phyloP scores from a whole-genome alignment of 495 filamentous ascomycete species.

The Mycothermus thermophilus region DNA sequence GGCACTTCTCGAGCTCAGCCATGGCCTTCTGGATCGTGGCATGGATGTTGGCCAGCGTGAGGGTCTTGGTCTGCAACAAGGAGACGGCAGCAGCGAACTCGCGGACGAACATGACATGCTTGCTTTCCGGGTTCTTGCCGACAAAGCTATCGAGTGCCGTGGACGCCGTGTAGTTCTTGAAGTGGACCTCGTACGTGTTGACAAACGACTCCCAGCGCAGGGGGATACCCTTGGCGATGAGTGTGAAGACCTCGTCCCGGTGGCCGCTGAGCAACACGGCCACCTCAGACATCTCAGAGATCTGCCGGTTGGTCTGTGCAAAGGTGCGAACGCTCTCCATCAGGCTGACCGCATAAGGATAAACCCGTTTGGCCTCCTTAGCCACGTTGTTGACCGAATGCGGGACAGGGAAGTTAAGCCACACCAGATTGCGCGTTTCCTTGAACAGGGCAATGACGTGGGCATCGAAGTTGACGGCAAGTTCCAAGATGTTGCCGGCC shows the following conservation, averaged over 20 bases:
- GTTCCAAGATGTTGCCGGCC: constrained; percentile 69
- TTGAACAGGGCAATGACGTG: constrained; percentile 97
- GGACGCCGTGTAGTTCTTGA: constrained; percentile 47
- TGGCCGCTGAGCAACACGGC: constrained; percentile 79
- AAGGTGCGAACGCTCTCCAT: constrained; percentile 95
- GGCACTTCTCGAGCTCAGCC: constrained; percentile 68
- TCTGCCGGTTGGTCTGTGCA: constrained; percentile 69
- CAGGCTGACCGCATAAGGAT: constrained; percentile 90
- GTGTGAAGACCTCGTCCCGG: constrained; percentile 66
- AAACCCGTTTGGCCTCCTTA: constrained; percentile 92
- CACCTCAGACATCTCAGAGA: constrained; percentile 70
- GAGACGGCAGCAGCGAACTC: constrained; percentile 80
- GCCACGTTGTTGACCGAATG: constrained; percentile 89
- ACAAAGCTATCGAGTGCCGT: constrained; percentile 46
- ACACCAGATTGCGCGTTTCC: constrained; percentile 90
- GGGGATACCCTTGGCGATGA: constrained; percentile 74
- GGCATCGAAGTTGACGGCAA: constrained; percentile 89
- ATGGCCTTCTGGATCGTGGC: constrained; percentile 71
- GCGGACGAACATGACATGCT: constrained; percentile 88
- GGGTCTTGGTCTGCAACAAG: constrained; percentile 72
- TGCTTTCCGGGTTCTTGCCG: constrained; percentile 59
- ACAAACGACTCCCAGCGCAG: constrained; percentile 96
- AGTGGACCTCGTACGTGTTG: constrained; percentile 83
- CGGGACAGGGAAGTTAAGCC: constrained; percentile 84
- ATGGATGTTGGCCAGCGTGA: constrained; percentile 62